Conservation (phyloP, 1,139 yeast species). For the Eremothecium sinecaudum region DNA sequence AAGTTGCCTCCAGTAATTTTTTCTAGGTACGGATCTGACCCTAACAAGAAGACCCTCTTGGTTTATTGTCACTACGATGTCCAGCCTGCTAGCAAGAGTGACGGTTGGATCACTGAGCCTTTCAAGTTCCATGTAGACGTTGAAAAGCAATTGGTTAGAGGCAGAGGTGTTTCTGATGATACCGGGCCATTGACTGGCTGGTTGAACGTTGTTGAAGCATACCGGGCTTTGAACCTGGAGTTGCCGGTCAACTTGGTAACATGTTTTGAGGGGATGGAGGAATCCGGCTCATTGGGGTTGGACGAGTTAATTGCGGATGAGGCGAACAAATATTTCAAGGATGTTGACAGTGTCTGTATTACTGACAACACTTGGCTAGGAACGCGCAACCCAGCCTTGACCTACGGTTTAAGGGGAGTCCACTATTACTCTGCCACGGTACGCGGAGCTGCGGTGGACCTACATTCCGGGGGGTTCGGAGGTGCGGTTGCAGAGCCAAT, state of each 20-base stretch:
- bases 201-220: constrained; percentile 90
- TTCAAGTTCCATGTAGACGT: constrained; percentile 55
- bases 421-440: constrained; percentile 79
- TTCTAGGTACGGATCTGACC: constrained; percentile 76
- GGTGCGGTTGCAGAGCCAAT: constrained; percentile 97
- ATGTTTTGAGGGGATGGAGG: constrained; percentile 99
- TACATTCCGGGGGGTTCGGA: constrained; percentile 96
- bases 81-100: constrained; percentile 87
- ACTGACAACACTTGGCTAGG: constrained; percentile 99
- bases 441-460: constrained; percentile 91
- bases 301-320: constrained; percentile 74
- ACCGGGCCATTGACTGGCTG: constrained; percentile 98
- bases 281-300: constrained; percentile 87
- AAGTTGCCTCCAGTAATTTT: constrained; percentile 88
- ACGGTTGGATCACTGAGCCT: constrained; percentile 95
- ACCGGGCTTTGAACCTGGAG: constrained; percentile 70
- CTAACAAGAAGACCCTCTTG: constrained; percentile 73
- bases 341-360: constrained; percentile 89
- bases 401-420: constrained; percentile 96
- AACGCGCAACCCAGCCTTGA: constrained; percentile 88
- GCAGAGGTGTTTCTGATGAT: constrained; percentile 95
- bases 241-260: constrained; percentile 87
- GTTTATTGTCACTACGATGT: constrained; percentile 97
- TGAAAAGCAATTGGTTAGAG: constrained; percentile 50
- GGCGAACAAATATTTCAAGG: constrained; percentile 69